phyloP scores from a whole-genome alignment of 768 basidiomycete species.

The Suillus weaverae region DNA sequence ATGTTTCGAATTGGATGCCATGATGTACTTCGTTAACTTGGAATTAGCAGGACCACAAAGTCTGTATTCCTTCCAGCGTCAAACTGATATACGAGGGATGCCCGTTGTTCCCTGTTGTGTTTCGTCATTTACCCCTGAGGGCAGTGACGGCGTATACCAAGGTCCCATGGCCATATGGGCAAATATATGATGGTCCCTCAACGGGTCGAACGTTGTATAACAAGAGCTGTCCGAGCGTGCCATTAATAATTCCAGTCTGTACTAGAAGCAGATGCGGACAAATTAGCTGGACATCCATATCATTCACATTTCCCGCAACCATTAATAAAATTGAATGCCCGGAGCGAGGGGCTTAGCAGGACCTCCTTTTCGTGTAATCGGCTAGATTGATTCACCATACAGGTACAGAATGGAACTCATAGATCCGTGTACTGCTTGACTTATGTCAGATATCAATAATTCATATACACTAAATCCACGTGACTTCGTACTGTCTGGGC shows the following conservation, averaged over 20 bases:
- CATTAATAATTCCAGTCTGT: constrained; percentile 6
- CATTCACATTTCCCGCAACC: not conserved
- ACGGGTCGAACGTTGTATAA: not conserved
- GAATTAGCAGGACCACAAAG: not conserved
- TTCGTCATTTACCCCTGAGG: not conserved
- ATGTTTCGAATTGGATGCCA: not conserved
- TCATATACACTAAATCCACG: not conserved
- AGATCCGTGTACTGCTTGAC: not conserved
- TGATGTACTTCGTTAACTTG: not conserved
- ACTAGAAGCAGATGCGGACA: not conserved
- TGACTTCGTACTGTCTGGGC: not conserved
- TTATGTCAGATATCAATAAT: not conserved
- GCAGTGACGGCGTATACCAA: not conserved
- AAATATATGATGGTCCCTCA: not conserved
- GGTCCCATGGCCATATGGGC: not conserved
- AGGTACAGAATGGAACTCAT: not conserved
- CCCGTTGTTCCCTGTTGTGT: not conserved
- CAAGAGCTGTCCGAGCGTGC: not conserved
- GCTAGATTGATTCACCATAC: constrained; percentile 31
- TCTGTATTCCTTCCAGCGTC: not conserved
- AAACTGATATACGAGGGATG: not conserved
- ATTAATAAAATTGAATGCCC: not conserved
- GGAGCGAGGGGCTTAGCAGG: not conserved
- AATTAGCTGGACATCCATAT: not conserved
- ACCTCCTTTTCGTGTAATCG: constrained; percentile 31